Conservation (phyloP, 805 yeast genomes). For the Candida morakotiae region DNA sequence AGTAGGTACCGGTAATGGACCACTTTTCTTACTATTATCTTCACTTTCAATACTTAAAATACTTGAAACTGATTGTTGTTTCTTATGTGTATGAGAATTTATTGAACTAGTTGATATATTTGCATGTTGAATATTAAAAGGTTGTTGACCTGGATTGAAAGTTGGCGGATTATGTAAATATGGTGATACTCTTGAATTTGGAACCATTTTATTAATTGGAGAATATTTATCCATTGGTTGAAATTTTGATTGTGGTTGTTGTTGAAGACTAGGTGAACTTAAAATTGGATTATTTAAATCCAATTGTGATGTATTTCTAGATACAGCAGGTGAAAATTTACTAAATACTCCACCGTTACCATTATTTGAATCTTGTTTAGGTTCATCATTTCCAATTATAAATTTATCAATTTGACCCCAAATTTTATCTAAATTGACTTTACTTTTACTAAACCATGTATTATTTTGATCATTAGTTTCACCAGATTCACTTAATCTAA, state of each 20-base stretch:
- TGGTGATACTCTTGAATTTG: neutral
- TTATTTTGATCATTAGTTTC: slow-evolving; percentile 48
- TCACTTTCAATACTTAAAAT: slow-evolving; percentile 16
- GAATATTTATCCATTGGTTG: slow-evolving; percentile 7
- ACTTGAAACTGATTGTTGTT: slow-evolving; percentile 20
- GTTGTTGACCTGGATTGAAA: slow-evolving; percentile 6
- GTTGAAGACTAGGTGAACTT: neutral
- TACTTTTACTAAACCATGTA: slow-evolving; percentile 64
- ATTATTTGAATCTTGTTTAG: slow-evolving; percentile 31
- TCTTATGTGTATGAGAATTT: slow-evolving; percentile 13
- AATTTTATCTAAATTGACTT: slow-evolving; percentile 71
- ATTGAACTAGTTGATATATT: slow-evolving; percentile 16
- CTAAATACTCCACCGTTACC: slow-evolving; percentile 54
- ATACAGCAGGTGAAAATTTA: slow-evolving; percentile 65
- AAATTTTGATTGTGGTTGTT: neutral
- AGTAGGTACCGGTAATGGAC: slow-evolving; percentile 1
- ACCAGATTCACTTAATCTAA: slow-evolving; percentile 43
- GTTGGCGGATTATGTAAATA: slow-evolving; percentile 2
- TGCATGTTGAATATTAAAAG: slow-evolving; percentile 3
- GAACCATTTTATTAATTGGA: slow-evolving; percentile 4
- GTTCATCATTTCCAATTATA: slow-evolving; percentile 80
- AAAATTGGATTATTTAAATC: slow-evolving; percentile 20
- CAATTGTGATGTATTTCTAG: slow-evolving; percentile 46
- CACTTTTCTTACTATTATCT: neutral
- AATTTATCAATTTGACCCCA: slow-evolving; percentile 91